phyloP scores from a whole-genome alignment of 163 green algal species.

The Chlamydomonas reinhardtii region DNA sequence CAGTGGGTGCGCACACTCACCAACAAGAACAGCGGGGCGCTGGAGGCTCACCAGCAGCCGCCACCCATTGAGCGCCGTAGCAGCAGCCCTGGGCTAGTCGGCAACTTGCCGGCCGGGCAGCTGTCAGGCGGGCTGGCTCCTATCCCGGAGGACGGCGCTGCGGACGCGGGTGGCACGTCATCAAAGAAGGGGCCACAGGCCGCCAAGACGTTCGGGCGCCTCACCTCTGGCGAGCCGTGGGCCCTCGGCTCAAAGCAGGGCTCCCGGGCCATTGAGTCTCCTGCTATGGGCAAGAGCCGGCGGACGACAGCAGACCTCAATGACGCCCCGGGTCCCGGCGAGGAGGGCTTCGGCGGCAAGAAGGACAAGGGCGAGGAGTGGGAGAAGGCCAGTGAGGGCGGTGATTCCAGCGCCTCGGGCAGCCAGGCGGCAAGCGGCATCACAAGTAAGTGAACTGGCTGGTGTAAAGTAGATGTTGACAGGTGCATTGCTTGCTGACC shows the following conservation, averaged over 20 bases:
- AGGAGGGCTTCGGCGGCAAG: neutral
- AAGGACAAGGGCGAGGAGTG: neutral
- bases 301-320: neutral
- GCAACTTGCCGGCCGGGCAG: neutral
- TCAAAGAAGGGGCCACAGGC: too few relatives aligned
- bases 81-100: neutral
- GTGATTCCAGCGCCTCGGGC: slow-evolving; percentile 2
- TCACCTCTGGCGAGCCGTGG: neutral
- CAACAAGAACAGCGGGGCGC: neutral
- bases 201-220: neutral
- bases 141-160: neutral
- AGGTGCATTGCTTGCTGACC: too few relatives aligned
- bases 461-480: too few relatives aligned
- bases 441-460: neutral
- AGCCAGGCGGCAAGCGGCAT: slow-evolving; percentile 31
- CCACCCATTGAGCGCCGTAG: neutral
- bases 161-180: too few relatives aligned
- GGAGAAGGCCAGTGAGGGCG: slow-evolving; percentile 37
- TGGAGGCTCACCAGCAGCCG: neutral
- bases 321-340: neutral
- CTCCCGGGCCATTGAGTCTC: neutral
- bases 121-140: neutral
- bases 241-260: neutral
- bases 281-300: neutral
- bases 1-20: slow-evolving; percentile 49